Percentiles rank a stretch among this genome's conserved stretches.
Conservation (phyloP, 805 yeast genomes). For the fission yeast (Schizosaccharomyces pombe) region DNA sequence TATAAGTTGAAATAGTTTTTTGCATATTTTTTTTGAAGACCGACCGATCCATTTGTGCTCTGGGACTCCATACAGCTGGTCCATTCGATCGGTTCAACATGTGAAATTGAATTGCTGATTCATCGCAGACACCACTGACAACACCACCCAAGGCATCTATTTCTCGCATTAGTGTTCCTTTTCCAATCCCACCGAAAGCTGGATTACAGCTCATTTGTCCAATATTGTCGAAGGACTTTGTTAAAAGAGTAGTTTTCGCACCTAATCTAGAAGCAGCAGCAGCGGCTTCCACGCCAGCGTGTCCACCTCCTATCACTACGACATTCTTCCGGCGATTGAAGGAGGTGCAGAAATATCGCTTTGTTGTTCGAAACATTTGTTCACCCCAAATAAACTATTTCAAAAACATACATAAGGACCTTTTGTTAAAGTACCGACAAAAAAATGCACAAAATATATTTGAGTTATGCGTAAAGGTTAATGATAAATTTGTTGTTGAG, state of each 20-base stretch:
- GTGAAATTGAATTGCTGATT: constrained; percentile 80
- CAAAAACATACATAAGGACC: too few species aligned
- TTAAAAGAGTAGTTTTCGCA: constrained; percentile 40
- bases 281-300: constrained; percentile 96
- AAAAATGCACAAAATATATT: too few species aligned
- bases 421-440: too few species aligned
- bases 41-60: constrained; percentile 83
- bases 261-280: constrained; percentile 80
- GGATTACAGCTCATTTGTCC: constrained; percentile 97
- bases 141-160: constrained; percentile 94
- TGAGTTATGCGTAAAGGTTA: too few species aligned
- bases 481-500: too few species aligned
- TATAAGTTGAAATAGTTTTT: constrained; percentile 24
- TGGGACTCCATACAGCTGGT: constrained; percentile 93
- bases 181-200: constrained; percentile 94
- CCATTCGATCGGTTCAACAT: constrained; percentile 71
- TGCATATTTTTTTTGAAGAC: constrained; percentile 69
- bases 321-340: constrained; percentile 18
- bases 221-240: constrained; percentile 50
- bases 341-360: too few species aligned
- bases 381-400: too few species aligned
- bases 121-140: constrained; percentile 63
- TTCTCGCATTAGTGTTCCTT: constrained; percentile 76
- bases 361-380: too few species aligned
- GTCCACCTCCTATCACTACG: constrained; percentile 89